Evolutionary conservation across 768 basidiomycete genomes (phyloP), one percentile per base, ranked within the genome.

Genomic region (Chalciporus sphaerocephalus): DNA sequence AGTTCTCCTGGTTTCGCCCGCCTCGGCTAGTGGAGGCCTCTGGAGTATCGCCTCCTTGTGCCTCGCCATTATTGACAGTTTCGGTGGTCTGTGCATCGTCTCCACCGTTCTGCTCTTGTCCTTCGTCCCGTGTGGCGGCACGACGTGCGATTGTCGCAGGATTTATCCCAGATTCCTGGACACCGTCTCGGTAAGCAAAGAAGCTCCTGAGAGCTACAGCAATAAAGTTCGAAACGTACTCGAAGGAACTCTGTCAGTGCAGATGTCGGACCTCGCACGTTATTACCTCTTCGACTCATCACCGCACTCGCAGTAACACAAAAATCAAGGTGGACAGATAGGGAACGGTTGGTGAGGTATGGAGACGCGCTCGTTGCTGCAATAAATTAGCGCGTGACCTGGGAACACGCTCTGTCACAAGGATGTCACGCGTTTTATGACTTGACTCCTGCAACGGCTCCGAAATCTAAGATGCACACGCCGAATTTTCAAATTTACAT

Each of bases 171-270:
- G 74, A 67, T 59, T 80, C 79, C 75, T 78, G 52, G 36, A 16
- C 0, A 28, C 36, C 16, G 22, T 32, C 37, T 17, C 57, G 51
- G 4, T 32, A n/a, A 32, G 30, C 30, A 32, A 32, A 32, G n/a
- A 32, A 67, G 68, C 17, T 54, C 64, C 18, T 74, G 23, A 40
- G 21, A 17, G 39, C 38, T 39, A 47, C 38, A 13, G 35, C 18
- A 2, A 5, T 15, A 12, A 28, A 11, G 18, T n/a, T n/a, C n/a
- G 4, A n/a, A 20, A 64, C 70, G 22, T 48, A 87, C 90, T 56
- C 78, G 78, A 25, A 92, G 69, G 53, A 86, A 92, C 51, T 89
- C 87, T 27, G 90, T 91, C 11, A 92, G 67, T 0, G 90, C 90
- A 17, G 87, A 91, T 0, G 85, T 80, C 2, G 91, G 90, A 0